Conservation (phyloP, 2,329 filamentous ascomycete genomes). For the Dactylonectria estremocensis region DNA sequence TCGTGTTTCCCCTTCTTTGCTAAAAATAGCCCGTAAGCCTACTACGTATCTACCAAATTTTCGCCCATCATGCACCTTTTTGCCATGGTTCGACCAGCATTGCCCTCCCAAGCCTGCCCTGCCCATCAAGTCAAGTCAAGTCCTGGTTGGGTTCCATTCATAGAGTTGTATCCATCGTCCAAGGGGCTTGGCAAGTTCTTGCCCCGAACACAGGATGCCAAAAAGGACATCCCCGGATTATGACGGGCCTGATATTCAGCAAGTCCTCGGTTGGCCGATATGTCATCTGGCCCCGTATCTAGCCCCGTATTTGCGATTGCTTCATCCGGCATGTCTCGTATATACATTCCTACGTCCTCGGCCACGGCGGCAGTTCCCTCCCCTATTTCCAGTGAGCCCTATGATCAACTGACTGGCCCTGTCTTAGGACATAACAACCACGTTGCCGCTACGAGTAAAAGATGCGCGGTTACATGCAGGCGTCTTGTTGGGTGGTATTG, state of each 20-base stretch:
- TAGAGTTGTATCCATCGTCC: background rate
- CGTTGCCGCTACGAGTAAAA: background rate
- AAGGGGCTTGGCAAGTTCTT: background rate
- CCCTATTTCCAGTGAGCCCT: slow-evolving; percentile 8
- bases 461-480: background rate
- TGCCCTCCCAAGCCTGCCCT: background rate
- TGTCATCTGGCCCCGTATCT: background rate
- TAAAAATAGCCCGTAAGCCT: slow-evolving; percentile 45
- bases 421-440: slow-evolving; percentile 29
- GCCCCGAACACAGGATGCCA: background rate
- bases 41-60: slow-evolving; percentile 14
- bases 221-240: background rate
- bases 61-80: slow-evolving; percentile 17
- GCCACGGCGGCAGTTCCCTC: background rate
- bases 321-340: slow-evolving; percentile 8
- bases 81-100: background rate
- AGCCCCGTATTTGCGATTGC: background rate
- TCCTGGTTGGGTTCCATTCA: background rate
- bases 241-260: background rate
- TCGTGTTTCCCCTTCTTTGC: slow-evolving; percentile 46
- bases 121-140: background rate
- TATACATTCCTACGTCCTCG: background rate
- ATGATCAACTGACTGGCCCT: slow-evolving; percentile 14
- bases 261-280: background rate
- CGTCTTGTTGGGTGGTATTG: background rate